Conservation (phyloP, 441 rosid genomes). For the Brassica hybrid region DNA sequence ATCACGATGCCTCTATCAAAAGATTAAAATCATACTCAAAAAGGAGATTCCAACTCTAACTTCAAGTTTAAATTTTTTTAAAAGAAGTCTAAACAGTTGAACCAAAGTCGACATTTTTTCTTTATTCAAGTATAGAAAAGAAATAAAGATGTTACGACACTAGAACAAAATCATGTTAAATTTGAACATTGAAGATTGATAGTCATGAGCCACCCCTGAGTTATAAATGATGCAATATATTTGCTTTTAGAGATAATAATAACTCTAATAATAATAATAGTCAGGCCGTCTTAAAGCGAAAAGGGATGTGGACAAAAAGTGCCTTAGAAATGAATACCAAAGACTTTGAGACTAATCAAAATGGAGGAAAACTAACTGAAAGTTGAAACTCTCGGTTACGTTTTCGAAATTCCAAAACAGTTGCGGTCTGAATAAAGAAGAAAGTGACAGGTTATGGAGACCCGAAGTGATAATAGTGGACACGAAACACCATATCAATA, state of each 20-base stretch:
- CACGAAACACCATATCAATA: background rate
- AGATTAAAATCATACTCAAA: background rate
- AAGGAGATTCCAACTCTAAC: background rate
- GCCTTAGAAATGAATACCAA: background rate
- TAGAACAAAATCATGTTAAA: background rate
- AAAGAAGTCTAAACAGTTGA: background rate
- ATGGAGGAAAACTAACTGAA: background rate
- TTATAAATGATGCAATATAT: background rate
- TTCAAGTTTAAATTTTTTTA: background rate
- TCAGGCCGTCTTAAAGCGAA: conserved; percentile 7
- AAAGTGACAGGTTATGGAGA: conserved; percentile 28
- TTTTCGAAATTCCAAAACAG: conserved; percentile 14
- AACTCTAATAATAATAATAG: background rate
- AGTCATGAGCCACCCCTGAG: background rate
- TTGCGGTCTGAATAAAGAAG: conserved; percentile 18
- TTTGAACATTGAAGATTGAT: background rate
- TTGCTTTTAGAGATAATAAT: no score
- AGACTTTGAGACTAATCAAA: conserved; percentile 25
- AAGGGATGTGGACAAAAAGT: conserved; percentile 13
- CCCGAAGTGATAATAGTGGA: conserved; percentile 11
- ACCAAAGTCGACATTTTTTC: background rate
- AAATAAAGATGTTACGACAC: background rate
- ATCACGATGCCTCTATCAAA: background rate
- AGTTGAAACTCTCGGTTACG: conserved; percentile 16
- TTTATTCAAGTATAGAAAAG: background rate